These are phyloP conservation scores for Blastobotrys elegans DNA, from an alignment of 1,139 yeast species.

Conservation along the genomic window DNA sequence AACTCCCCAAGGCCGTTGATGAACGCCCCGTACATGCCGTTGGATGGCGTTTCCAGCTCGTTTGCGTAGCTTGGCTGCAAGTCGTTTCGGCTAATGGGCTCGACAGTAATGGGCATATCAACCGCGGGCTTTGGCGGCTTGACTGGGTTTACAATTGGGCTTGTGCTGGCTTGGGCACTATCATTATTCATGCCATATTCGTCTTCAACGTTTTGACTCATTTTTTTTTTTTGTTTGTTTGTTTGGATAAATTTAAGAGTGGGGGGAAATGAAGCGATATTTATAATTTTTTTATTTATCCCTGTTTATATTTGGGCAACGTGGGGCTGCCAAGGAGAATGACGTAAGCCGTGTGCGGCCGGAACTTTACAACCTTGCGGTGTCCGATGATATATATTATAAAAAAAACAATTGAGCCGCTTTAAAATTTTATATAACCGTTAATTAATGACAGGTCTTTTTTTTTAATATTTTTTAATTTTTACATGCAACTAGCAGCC, in stretches of 20 bases:
- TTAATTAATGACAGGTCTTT: too few relatives aligned
- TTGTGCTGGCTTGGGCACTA: background rate
- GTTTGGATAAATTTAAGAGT: background rate
- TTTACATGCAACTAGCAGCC: background rate
- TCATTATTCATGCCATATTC: constrained; percentile 2
- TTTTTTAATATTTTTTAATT: too few relatives aligned
- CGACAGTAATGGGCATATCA: constrained; percentile 27
- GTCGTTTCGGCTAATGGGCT: constrained; percentile 32
- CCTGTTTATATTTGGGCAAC: background rate
- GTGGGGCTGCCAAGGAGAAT: too few relatives aligned
- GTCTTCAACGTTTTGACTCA: background rate
- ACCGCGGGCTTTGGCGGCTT: background rate
- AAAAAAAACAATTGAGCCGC: too few relatives aligned
- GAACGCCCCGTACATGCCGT: constrained; percentile 40
- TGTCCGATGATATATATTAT: too few relatives aligned
- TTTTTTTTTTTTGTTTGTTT: background rate
- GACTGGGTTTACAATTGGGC: background rate
- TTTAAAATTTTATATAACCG: too few relatives aligned
- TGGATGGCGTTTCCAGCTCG: constrained; percentile 34
- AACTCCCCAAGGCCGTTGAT: constrained; percentile 43
- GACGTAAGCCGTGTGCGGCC: too few relatives aligned
- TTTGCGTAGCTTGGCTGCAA: constrained; percentile 37
- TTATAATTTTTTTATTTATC: background rate
- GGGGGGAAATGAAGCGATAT: background rate
- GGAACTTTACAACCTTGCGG: too few relatives aligned